Base-by-base conservation (phyloP, 2,329 filamentous ascomycete genomes). In the Cordyceps militaris region DNA sequence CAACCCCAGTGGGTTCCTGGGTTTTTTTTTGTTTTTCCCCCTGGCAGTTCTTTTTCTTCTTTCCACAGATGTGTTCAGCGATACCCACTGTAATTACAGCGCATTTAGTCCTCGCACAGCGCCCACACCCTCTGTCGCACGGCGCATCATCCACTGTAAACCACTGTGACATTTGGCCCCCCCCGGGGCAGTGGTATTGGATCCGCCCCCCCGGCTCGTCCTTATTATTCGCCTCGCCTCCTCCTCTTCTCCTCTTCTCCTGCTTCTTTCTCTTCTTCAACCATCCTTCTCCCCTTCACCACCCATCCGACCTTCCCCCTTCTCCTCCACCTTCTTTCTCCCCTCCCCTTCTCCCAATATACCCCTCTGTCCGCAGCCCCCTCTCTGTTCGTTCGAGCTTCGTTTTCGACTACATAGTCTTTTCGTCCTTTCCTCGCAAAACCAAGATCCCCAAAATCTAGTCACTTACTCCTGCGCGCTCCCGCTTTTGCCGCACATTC, bases 201-300 rank as follows among this genome's bases (percentile, higher is more conserved):
- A 38, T 30, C 23, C 13, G n/a, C 32, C 19, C 14, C 28, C 46
- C 47, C 28, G n/a, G 10, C 38, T 16, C 40, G 10, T 43, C 21
- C 40, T 43, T 43, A 43, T 43, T 43, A 43, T 24, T 43, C 40
- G 21, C 40, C 40, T 42, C n/a, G 9, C n/a, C 11, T 16, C 2
- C 66, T 50, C 66, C 66, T 66, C 66, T 66, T 62, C 63, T 66
- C 64, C 62, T 63, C 64, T 62, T 61, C 58, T 62, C 63, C 63
- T 63, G 65, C 64, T 66, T 64, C 60, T 61, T 67, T 63, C 67
- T n/a, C 16, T 40, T n/a, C 38, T 16, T 36, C 34, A 11, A 36
- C n/a, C 34, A 36, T 40, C 8, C 2, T 19, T 64, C 63, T 65
- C 62, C 64, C 64, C n/a, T 64, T 62, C 62, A 66, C 64, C 66